phyloP scores from a whole-genome alignment of 331 rosid species.

The Rhamnella rubrinervis region DNA sequence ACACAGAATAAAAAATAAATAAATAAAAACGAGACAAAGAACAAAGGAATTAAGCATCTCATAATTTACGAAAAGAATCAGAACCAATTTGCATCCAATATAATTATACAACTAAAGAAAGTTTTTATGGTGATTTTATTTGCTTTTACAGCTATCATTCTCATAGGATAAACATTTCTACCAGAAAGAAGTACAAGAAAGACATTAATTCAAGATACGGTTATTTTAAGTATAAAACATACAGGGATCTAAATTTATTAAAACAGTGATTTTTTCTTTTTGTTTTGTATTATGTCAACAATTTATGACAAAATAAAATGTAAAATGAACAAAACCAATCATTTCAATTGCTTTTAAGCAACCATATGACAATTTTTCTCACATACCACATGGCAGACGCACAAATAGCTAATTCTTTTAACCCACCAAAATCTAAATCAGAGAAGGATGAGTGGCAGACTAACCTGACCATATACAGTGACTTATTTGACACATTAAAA shows the following conservation, averaged over 20 bases:
- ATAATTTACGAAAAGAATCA: not conserved
- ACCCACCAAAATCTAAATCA: not conserved
- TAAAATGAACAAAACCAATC: too few species aligned
- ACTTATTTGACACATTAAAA: not conserved
- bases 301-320: too few species aligned
- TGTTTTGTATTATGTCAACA: too few species aligned
- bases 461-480: not conserved
- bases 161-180: not conserved
- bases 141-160: not conserved
- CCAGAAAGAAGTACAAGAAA: not conserved
- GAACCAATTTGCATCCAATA: not conserved
- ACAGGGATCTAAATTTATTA: too few species aligned
- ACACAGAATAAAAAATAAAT: slow-evolving; percentile 9
- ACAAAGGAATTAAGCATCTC: not conserved
- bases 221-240: too few species aligned
- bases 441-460: not conserved
- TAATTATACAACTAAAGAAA: not conserved
- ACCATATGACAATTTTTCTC: not conserved
- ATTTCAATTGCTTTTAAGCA: too few species aligned
- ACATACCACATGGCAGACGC: not conserved
- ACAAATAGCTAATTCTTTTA: not conserved
- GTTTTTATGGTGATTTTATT: not conserved
- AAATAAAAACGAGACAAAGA: not conserved
- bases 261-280: too few species aligned
- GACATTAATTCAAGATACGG: not conserved